Base-by-base conservation (phyloP, 345 rosid species). In the Citrus australasica region DNA sequence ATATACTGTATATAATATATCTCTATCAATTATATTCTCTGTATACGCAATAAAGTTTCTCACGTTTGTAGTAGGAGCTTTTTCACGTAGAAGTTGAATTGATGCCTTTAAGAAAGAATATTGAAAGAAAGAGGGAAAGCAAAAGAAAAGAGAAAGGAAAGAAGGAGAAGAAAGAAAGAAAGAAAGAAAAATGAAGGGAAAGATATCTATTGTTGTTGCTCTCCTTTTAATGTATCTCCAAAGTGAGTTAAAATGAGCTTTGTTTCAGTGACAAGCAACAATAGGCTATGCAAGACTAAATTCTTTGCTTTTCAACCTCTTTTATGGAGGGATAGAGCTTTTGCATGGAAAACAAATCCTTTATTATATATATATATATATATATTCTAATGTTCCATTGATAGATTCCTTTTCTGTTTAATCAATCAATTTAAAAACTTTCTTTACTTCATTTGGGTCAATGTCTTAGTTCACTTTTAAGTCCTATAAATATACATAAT, bases 171-270 rank as follows among this genome's bases (percentile, higher is more conserved):
- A 63, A 69, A n/a, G 67, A 51, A 60, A n/a, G 67, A 51, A 60
- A n/a, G 32, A 21, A 32, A 53, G 68, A 63, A 75, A 65, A 79
- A 81, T 37, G 72, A 79, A 71, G 60, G 77, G 85, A 87, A 84
- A 86, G 89, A 85, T 75, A 74, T 79, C 82, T 78, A 61, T 80
- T 83, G 84, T 81, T 85, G 84, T 81, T 84, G 58, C 91, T 81
- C 87, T 82, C 74, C 91, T 90, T 88, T 88, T 85, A 78, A 88
- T 85, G 93, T 59, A 84, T 75, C 81, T 78, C 80, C 83, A 87
- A 88, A 88, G 90, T 69, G 81, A 48, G 69, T 74, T 79, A 82
- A 86, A 90, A 84, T 87, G 74, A 82, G 83, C 86, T 70, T 70
- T 63, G 61, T 78, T 83, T 77, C 77, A 65, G 69, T 82, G 83